These are phyloP conservation scores for Plantago major DNA, from an alignment of 257 asterid species.

Conservation along the genomic window DNA sequence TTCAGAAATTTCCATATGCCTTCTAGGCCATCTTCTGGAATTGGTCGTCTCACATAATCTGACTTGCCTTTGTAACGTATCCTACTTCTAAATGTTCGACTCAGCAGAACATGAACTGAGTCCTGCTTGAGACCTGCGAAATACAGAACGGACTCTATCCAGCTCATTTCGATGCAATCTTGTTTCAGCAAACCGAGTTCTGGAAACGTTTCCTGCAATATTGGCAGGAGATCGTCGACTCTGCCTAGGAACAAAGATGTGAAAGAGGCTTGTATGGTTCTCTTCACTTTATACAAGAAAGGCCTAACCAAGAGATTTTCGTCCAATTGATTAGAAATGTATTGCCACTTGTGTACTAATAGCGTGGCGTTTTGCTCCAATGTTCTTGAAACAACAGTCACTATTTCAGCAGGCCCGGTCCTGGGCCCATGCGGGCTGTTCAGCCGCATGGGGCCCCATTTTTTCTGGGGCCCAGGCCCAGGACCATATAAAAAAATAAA, in stretches of 20 bases:
- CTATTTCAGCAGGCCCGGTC: too few relatives aligned
- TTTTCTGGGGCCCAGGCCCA: too few relatives aligned
- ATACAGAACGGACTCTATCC: background rate
- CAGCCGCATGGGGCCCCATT: too few relatives aligned
- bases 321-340: too few relatives aligned
- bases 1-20: background rate
- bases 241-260: background rate
- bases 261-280: constrained; percentile 4
- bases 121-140: background rate
- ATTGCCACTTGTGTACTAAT: too few relatives aligned
- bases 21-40: constrained; percentile 3
- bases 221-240: constrained; percentile 3
- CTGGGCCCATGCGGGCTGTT: too few relatives aligned
- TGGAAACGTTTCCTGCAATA: constrained; percentile 3
- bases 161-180: constrained; percentile 1
- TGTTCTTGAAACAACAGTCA: background rate
- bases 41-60: background rate
- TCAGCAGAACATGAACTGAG: background rate
- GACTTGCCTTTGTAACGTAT: background rate
- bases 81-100: background rate
- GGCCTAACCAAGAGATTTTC: background rate
- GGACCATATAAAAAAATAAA: too few relatives aligned
- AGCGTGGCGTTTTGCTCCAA: too few relatives aligned
- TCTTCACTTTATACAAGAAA: background rate
- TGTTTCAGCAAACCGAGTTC: background rate